Evolutionary conservation across 805 yeast genomes (phyloP).

Genomic region (Wickerhamomyces chambardii): DNA sequence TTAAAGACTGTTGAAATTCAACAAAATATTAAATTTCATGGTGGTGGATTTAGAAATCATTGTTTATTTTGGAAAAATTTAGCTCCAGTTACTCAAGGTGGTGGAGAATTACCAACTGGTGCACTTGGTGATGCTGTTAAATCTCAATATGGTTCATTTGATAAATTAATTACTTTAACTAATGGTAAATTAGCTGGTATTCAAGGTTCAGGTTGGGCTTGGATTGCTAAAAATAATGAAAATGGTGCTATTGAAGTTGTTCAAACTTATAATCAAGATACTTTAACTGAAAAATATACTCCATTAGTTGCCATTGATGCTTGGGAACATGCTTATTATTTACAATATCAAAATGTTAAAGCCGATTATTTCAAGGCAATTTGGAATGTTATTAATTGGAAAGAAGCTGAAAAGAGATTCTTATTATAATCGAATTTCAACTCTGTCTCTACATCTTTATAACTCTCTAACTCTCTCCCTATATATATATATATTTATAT

Average conservation of each 20-base stretch:
- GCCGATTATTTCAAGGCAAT: slow-evolving; percentile 88
- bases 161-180: slow-evolving; percentile 51
- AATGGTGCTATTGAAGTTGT: slow-evolving; percentile 72
- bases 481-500: too few species aligned
- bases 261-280: slow-evolving; percentile 81
- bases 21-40: slow-evolving; percentile 79
- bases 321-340: slow-evolving; percentile 95
- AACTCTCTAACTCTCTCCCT: too few species aligned
- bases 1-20: slow-evolving; percentile 55
- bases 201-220: slow-evolving; percentile 96
- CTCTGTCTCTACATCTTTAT: too few species aligned
- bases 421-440: too few species aligned
- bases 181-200: slow-evolving; percentile 74
- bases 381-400: slow-evolving; percentile 94
- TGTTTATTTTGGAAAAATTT: slow-evolving; percentile 81
- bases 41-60: slow-evolving; percentile 89
- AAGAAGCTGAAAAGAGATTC: slow-evolving; percentile 77
- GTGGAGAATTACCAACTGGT: slow-evolving; percentile 59
- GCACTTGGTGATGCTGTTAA: slow-evolving; percentile 49
- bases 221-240: slow-evolving; percentile 72
- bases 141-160: slow-evolving; percentile 64
- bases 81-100: slow-evolving; percentile 67
- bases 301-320: slow-evolving; percentile 90
- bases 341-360: slow-evolving; percentile 88
- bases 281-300: slow-evolving; percentile 53